Evolutionary conservation across 2,329 filamentous ascomycete species (phyloP), one percentile per base, ranked within the genome.

Genomic region (Zymoseptoria tritici): DNA sequence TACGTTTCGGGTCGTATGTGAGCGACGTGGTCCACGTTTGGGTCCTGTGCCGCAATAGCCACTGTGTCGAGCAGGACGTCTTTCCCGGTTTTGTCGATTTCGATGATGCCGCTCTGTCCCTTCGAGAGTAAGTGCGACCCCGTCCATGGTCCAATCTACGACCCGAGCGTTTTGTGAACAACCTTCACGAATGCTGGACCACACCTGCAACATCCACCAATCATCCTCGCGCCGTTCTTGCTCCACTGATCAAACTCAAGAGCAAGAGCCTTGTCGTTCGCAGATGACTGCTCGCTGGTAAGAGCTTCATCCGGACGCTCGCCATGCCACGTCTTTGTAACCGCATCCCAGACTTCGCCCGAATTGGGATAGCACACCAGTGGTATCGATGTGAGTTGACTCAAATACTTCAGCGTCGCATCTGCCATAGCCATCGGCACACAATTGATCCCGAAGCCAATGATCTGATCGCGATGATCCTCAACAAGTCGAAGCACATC

Each of bases 151-250:
- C 22, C 22, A 5, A 24, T 5, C 36, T 42, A 42, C 36, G 36
- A 42, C 36, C 36, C 36, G 16, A 42, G 4, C 9, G 4, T 16
- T 16, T 46, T 46, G 16, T 55, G 58, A 9, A 64, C 42, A 55
- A 63, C 62, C 26, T 58, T 56, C 24, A 65, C 57, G 49, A 63
- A 67, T 20, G 56, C 56, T 46, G 77, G 77, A 4, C 73, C 74
- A 13, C 75, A 79, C 57, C 78, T 70, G 69, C 78, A 80, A 64
- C 78, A 80, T 1, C 78, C 78, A 9, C 78, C 78, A 54, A 80
- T 73, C 52, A 79, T 58, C 57, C 70, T 70, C 9, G 76, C 78
- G 1, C 78, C 77, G 26, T 57, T 68, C 66, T 70, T 73, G 76
- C 53, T 74, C 68, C 59, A 63, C 20, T 11, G 49, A 11, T 61